Percentiles rank a stretch among this genome's conserved stretches.
These are phyloP conservation scores for Hansenula lynferdii DNA, from an alignment of 1,139 yeast species.

Conservation along the genomic window DNA sequence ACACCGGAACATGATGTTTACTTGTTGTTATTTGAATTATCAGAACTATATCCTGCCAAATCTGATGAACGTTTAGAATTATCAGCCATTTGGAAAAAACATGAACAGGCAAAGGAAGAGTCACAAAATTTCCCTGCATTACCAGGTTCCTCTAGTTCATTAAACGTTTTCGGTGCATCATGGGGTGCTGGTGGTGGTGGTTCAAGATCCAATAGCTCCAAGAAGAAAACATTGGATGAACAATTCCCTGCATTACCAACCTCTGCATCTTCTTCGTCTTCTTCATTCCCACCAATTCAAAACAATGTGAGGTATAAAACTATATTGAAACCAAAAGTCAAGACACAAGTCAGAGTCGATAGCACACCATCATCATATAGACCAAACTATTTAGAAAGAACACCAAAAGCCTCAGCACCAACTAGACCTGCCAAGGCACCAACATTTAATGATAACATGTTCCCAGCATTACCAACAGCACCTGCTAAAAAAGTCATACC, in stretches of 20 bases:
- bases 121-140: conserved; percentile 52
- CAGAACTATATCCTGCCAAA: conserved; percentile 45
- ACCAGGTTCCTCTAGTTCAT: conserved; percentile 27
- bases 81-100: conserved; percentile 29
- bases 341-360: conserved; percentile 15
- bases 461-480: conserved; percentile 42
- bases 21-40: conserved; percentile 50
- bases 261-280: conserved; percentile 4
- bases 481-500: conserved; percentile 29
- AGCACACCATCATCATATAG: conserved; percentile 15
- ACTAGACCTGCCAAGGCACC: conserved; percentile 14
- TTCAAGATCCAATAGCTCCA: conserved; percentile 4
- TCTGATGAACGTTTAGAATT: conserved; percentile 31
- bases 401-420: conserved; percentile 13
- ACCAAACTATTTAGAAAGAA: conserved; percentile 23
- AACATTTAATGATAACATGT: conserved; percentile 31
- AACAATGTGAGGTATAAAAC: conserved; percentile 19
- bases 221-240: conserved; percentile 15
- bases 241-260: conserved; percentile 25
- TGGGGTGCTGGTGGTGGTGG: conserved; percentile 20
- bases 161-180: conserved; percentile 20
- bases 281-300: conserved; percentile 15
- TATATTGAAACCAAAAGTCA: conserved; percentile 8
- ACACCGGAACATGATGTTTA: conserved; percentile 44
- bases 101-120: conserved; percentile 21